A percentile compares a stretch with the other conserved stretches of the same genome.
Conservation (phyloP, 768 basidiomycete genomes). For the Rhizopogon sp. region DNA sequence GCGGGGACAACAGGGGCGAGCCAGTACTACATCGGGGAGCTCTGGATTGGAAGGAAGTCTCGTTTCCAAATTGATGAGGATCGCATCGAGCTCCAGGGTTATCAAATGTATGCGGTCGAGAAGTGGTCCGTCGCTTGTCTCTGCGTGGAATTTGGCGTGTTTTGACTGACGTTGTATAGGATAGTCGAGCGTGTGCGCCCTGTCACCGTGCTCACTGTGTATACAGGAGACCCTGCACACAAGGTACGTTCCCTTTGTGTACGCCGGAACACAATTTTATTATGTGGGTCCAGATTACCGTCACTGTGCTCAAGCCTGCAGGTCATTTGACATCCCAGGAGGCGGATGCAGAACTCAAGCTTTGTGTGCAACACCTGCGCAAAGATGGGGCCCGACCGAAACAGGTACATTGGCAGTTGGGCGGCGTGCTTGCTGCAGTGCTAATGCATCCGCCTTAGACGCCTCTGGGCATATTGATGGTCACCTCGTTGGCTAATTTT, state of each 20-base stretch:
- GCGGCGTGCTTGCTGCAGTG: neutral
- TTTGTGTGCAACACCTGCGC: constrained; percentile 53
- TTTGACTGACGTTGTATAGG: constrained; percentile 31
- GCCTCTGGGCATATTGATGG: constrained; percentile 64
- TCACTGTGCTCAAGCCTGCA: constrained; percentile 50
- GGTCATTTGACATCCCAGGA: constrained; percentile 36
- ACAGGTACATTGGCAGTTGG: constrained; percentile 33
- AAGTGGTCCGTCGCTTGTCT: constrained; percentile 48
- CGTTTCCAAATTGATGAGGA: constrained; percentile 47
- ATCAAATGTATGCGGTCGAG: constrained; percentile 84
- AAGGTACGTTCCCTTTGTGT: constrained; percentile 33
- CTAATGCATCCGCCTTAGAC: constrained; percentile 36
- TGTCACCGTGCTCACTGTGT: constrained; percentile 62
- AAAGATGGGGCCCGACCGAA: constrained; percentile 73
- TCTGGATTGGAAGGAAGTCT: constrained; percentile 42
- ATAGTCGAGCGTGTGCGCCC: constrained; percentile 61
- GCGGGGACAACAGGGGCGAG: constrained; percentile 1
- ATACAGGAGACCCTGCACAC: constrained; percentile 71
- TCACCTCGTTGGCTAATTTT: constrained; percentile 82
- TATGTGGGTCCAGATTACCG: constrained; percentile 42
- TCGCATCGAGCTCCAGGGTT: constrained; percentile 45
- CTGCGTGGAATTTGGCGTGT: neutral
- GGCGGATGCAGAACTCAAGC: constrained; percentile 54
- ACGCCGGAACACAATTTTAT: constrained; percentile 10
- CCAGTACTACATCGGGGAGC: constrained; percentile 22